Evolutionary conservation across 371 early-diverging fungal genomes (phyloP).

Genomic region (Gilbertella persicaria): DNA sequence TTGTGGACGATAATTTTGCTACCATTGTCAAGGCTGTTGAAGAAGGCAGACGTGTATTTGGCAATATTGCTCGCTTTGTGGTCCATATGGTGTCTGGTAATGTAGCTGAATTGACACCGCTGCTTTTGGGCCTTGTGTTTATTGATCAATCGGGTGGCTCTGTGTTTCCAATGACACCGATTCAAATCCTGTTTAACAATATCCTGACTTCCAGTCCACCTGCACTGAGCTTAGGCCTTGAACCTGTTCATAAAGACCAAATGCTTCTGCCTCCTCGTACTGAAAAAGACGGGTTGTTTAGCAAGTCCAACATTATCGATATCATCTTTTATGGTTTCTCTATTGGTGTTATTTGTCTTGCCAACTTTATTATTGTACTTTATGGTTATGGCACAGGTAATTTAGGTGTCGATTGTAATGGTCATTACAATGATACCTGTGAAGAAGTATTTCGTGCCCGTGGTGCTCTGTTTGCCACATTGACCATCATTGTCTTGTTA

Average conservation of each 20-base stretch:
- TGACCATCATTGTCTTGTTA: conserved; percentile 66
- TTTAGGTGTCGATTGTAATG: conserved; percentile 66
- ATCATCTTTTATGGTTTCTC: conserved; percentile 76
- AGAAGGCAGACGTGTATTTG: conserved; percentile 87
- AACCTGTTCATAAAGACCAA: conserved; percentile 75
- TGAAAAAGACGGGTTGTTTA: conserved; percentile 66
- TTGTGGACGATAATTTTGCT: conserved; percentile 87
- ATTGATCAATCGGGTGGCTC: conserved; percentile 57
- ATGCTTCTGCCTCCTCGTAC: conserved; percentile 85
- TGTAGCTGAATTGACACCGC: conserved; percentile 68
- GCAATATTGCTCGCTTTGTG: conserved; percentile 92
- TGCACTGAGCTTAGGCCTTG: conserved; percentile 83
- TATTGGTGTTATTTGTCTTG: conserved; percentile 66
- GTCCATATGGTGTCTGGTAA: conserved; percentile 90
- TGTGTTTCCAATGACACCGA: conserved; percentile 78
- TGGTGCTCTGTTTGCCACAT: conserved; percentile 67
- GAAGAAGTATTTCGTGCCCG: conserved; percentile 74
- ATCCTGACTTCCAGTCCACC: conserved; percentile 81
- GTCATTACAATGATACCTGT: conserved; percentile 56
- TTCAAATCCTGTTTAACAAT: conserved; percentile 91
- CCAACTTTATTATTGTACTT: conserved; percentile 69
- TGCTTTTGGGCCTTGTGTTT: conserved; percentile 73
- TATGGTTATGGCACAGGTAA: conserved; percentile 60
- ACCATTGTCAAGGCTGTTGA: conserved; percentile 83
- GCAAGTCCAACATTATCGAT: conserved; percentile 64